These are phyloP conservation scores for Tulasnella sp. DNA, from an alignment of 768 basidiomycete species.

Conservation along the genomic window DNA sequence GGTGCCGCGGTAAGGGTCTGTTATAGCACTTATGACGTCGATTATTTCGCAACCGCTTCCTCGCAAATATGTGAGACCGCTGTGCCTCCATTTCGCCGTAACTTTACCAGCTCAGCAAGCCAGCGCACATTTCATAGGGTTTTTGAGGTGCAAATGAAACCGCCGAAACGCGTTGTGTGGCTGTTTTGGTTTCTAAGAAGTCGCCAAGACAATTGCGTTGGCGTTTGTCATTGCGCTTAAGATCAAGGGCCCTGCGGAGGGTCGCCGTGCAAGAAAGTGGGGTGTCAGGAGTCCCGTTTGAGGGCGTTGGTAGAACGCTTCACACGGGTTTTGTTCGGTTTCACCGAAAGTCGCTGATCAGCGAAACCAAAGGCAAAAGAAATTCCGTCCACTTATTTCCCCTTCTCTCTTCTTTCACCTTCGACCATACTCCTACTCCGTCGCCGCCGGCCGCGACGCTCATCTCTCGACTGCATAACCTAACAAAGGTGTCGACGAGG, in stretches of 20 bases:
- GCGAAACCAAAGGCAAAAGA: neutral
- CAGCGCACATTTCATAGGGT: neutral
- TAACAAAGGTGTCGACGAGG: neutral
- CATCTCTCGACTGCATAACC: neutral
- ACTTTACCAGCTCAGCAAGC: neutral
- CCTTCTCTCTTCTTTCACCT: neutral
- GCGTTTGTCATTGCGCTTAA: neutral
- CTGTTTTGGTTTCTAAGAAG: neutral
- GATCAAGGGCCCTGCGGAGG: neutral
- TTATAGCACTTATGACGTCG: neutral
- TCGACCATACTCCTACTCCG: neutral
- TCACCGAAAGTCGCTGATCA: neutral
- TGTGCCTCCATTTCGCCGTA: neutral
- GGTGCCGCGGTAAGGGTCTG: neutral
- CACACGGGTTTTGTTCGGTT: neutral
- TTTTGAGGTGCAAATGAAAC: neutral
- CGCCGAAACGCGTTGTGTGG: neutral
- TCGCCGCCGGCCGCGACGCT: neutral
- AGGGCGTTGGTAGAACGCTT: neutral
- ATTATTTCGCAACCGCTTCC: neutral
- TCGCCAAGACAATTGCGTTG: neutral
- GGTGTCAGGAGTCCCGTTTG: neutral
- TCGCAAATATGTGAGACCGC: neutral
- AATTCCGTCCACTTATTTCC: slow-evolving; percentile 3
- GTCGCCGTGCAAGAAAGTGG: neutral